Percentiles rank a stretch among this genome's conserved stretches.
Evolutionary conservation across 1,139 yeast genomes (phyloP).

Genomic region (Kodamaea sp.): DNA sequence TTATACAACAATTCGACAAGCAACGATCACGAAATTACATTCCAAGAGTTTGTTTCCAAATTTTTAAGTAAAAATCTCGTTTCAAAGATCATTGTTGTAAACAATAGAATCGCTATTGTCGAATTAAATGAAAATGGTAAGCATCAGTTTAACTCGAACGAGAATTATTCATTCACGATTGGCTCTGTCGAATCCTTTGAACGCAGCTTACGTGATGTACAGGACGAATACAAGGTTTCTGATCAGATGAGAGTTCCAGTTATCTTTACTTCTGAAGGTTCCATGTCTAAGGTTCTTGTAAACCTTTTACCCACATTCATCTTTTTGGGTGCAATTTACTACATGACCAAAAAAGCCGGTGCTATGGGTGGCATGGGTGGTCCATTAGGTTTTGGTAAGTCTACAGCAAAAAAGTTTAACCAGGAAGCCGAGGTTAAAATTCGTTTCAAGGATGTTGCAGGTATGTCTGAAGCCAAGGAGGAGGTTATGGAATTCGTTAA

Average conservation of each 20-base stretch:
- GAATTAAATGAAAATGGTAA: constrained; percentile 40
- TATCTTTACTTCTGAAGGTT: constrained; percentile 68
- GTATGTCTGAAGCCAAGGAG: constrained; percentile 95
- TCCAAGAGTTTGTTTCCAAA: constrained; percentile 43
- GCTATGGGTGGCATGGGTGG: constrained; percentile 61
- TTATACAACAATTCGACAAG: constrained; percentile 14
- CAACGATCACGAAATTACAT: constrained; percentile 33
- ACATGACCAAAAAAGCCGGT: constrained; percentile 57
- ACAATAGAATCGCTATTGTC: constrained; percentile 36
- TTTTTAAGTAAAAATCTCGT: constrained; percentile 41
- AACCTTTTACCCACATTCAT: constrained; percentile 83
- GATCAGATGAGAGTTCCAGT: constrained; percentile 75
- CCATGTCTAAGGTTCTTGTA: constrained; percentile 55
- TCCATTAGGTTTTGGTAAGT: constrained; percentile 75
- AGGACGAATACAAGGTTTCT: constrained; percentile 62
- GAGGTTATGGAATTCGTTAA: constrained; percentile 97
- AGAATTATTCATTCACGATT: constrained; percentile 56
- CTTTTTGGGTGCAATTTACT: constrained; percentile 82
- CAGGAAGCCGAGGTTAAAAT: constrained; percentile 88
- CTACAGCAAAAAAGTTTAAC: constrained; percentile 87
- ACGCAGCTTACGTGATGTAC: constrained; percentile 71
- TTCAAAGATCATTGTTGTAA: constrained; percentile 34
- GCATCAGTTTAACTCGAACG: constrained; percentile 22
- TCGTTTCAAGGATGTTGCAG: constrained; percentile 92
- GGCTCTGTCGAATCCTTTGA: constrained; percentile 95